Conservation (phyloP, 164 flowering plant species). For the Protea cynaroides region DNA sequence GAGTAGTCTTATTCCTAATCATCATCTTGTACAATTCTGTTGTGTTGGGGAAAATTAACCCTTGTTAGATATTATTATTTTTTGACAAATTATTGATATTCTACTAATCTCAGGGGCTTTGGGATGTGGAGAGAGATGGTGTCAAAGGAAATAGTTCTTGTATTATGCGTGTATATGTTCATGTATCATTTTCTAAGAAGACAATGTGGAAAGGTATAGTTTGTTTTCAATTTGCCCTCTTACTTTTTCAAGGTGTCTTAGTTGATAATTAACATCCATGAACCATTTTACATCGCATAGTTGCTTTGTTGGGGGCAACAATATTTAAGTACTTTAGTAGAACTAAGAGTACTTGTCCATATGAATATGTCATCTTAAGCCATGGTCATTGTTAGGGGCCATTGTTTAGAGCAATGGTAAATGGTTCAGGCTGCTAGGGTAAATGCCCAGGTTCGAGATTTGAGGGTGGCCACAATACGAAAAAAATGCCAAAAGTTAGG, state of each 20-base stretch:
- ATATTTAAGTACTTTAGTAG: no score
- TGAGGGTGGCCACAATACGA: no score
- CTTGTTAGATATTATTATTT: neutral
- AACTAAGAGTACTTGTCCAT: no score
- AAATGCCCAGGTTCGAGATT: no score
- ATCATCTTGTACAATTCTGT: neutral
- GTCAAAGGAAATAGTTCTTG: constrained; percentile 36
- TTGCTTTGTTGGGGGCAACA: no score
- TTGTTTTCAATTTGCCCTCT: neutral
- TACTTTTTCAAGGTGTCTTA: neutral
- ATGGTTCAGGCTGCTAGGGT: no score
- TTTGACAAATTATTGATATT: neutral
- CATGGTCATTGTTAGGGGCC: no score
- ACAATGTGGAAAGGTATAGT: constrained; percentile 77
- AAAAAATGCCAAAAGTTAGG: no score
- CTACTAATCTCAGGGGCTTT: constrained; percentile 52
- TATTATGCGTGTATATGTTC: constrained; percentile 57
- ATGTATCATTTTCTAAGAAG: constrained; percentile 86
- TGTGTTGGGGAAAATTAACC: neutral
- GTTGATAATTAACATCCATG: neutral
- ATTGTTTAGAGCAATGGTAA: no score
- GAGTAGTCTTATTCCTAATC: no score
- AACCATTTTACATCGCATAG: no score
- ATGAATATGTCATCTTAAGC: no score
- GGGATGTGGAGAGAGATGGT: constrained; percentile 61